Evolutionary conservation across 2,329 filamentous ascomycete species (phyloP), one percentile per base, ranked within the genome.

Genomic region (Nothophaeocryptopus gaeumannii): DNA sequence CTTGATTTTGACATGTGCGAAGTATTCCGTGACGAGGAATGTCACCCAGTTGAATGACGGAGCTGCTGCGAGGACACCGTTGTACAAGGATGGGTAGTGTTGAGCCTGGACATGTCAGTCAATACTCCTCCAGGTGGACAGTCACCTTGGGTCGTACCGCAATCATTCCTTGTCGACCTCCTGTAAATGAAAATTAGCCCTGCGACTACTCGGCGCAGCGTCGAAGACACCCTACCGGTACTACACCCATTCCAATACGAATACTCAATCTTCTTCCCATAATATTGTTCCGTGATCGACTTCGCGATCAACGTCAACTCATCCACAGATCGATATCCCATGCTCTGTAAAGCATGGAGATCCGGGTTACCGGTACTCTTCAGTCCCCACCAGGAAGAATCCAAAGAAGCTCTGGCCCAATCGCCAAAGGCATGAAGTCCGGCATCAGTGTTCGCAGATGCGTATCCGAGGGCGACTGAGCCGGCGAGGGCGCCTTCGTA

Each of bases 181-280:
- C 50, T 52, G 14, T 5, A 32, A 26, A 8, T 11, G 16, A 8
- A 11, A 20, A 30, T 52, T 36, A 52, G 45, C 14, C 20, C n/a
- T 30, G 20, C 9, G 5, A 16, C 14, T 26, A 5, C 2, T 14
- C 11, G 7, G n/a, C n/a, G n/a, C n/a, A 39, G 35, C 13, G 26
- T 15, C 5, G 11, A 26, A 30, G 7, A 1, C 5, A 1, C 38
- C 50, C 31, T 39, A 26, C 69, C 70, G 35, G 63, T 65, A 32
- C 69, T 72, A 52, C 70, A 72, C 5, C 70, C 70, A 49, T 58
- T 63, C 56, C 59, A 72, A 47, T 72, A 72, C 2, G 68, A 72
- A 50, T 67, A 72, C 10, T 57, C 48, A 5, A 64, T 62, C 8
- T 49, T 50, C 26, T 54, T 54, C 3, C 63, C 64, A 45, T 73